Percentiles rank a stretch among this genome's conserved stretches.
These are phyloP conservation scores for Starmerella davenportii DNA, from an alignment of 805 yeast species.

Conservation along the genomic window DNA sequence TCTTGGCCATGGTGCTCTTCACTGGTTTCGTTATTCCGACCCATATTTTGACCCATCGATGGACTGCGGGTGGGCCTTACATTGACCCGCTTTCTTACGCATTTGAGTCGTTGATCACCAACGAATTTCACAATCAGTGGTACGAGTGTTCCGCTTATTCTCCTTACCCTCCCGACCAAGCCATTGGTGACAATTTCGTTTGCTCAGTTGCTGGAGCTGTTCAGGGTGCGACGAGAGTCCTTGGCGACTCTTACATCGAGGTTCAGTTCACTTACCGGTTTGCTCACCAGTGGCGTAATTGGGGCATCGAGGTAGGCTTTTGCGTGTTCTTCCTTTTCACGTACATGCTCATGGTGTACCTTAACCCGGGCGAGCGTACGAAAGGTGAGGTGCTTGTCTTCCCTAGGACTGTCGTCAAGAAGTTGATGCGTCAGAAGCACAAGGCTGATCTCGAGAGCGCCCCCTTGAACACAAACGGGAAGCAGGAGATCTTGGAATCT, in stretches of 20 bases:
- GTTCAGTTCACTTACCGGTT: slow-evolving; percentile 34
- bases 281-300: slow-evolving; percentile 61
- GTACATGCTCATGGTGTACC: slow-evolving; percentile 20
- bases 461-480: slow-evolving; percentile 5
- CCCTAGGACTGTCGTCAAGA: slow-evolving; percentile 14
- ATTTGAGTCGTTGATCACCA: slow-evolving; percentile 45
- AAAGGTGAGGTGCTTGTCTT: slow-evolving; percentile 21
- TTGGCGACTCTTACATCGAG: slow-evolving; percentile 41
- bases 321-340: slow-evolving; percentile 26
- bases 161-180: slow-evolving; percentile 27
- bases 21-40: slow-evolving; percentile 48
- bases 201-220: slow-evolving; percentile 46
- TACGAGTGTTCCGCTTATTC: slow-evolving; percentile 36
- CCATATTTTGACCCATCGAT: slow-evolving; percentile 38
- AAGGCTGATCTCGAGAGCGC: slow-evolving; percentile 1
- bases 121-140: slow-evolving; percentile 42
- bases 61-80: slow-evolving; percentile 54
- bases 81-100: slow-evolving; percentile 40
- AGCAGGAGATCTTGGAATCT: slow-evolving; percentile 25
- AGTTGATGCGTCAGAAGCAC: slow-evolving; percentile 4
- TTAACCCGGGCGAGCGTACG: slow-evolving; percentile 21
- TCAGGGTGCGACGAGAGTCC: slow-evolving; percentile 35
- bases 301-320: slow-evolving; percentile 46
- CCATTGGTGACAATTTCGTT: slow-evolving; percentile 38
- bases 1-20: slow-evolving; percentile 36